phyloP scores from a whole-genome alignment of 805 yeast species.

The Candida ortonii region DNA sequence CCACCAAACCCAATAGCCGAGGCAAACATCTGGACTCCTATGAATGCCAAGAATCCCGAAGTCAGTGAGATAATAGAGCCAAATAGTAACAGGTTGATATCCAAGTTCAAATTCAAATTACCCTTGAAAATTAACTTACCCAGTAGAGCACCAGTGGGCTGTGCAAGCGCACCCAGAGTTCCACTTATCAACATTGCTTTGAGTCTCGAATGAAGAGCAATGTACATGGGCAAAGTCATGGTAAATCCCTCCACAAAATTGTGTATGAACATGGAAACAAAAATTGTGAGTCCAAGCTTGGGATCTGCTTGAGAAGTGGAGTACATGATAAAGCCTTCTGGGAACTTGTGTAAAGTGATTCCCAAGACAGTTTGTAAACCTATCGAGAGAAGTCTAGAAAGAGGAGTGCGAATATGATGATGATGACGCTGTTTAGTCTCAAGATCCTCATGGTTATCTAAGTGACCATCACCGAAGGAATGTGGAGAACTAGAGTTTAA shows the following conservation, averaged over 20 bases:
- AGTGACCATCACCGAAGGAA: constrained; percentile 8
- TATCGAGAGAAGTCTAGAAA: constrained; percentile 75
- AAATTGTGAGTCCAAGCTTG: constrained; percentile 72
- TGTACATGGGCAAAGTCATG: constrained; percentile 85
- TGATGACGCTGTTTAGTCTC: constrained; percentile 49
- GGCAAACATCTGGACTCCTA: constrained; percentile 82
- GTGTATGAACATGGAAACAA: constrained; percentile 81
- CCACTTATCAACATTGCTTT: constrained; percentile 67
- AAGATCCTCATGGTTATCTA: constrained; percentile 14
- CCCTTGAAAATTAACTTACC: constrained; percentile 53
- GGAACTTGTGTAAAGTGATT: constrained; percentile 83
- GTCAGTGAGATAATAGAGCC: constrained; percentile 71
- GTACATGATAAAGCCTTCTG: constrained; percentile 91
- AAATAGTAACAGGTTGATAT: constrained; percentile 43
- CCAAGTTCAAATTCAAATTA: constrained; percentile 33
- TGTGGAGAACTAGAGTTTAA: background rate
- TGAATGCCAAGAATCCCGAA: constrained; percentile 79
- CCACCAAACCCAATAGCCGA: constrained; percentile 81
- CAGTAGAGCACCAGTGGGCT: constrained; percentile 82
- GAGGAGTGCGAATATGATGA: constrained; percentile 75
- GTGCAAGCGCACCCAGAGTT: constrained; percentile 76
- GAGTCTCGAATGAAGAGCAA: constrained; percentile 61
- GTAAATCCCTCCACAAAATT: constrained; percentile 93
- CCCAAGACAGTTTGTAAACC: constrained; percentile 91
- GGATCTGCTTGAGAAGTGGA: constrained; percentile 70